phyloP scores from a whole-genome alignment of 2,329 filamentous ascomycete genomes.

The Parastagonospora avenae region DNA sequence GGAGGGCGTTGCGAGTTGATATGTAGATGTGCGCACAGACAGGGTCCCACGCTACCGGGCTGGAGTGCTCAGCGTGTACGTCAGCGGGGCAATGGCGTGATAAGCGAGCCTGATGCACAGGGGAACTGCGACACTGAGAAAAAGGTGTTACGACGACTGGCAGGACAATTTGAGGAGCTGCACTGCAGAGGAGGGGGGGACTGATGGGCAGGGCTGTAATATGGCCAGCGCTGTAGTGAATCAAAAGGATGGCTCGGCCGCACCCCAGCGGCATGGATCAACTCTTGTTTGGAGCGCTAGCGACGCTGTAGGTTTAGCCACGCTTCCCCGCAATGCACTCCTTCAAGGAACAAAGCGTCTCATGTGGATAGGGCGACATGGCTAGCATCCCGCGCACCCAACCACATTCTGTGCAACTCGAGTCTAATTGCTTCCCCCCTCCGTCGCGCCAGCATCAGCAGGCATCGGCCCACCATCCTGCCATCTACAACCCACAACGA shows the following conservation, averaged over 20 bases:
- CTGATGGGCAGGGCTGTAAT: conserved; percentile 30
- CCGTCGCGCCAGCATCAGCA: conserved; percentile 7
- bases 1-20: conserved; percentile 22
- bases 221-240: conserved; percentile 22
- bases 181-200: conserved; percentile 9
- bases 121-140: conserved; percentile 15
- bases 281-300: conserved; percentile 18
- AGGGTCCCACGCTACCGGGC: conserved; percentile 14
- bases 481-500: conserved; percentile 24
- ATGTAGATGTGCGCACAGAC: conserved; percentile 27
- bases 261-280: conserved; percentile 13
- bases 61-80: conserved; percentile 17
- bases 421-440: conserved; percentile 24
- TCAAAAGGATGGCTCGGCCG: conserved; percentile 11
- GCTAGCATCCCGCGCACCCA: conserved; percentile 12
- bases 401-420: conserved; percentile 10
- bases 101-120: conserved; percentile 21
- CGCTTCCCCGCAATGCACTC: conserved; percentile 42
- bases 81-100: conserved; percentile 35
- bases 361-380: conserved; percentile 24
- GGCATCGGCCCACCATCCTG: conserved; percentile 23
- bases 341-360: conserved; percentile 29
- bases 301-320: conserved; percentile 21
- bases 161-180: conserved; percentile 10
- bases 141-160: conserved; percentile 11